phyloP scores from a whole-genome alignment of 345 rosid genomes.

The Pistacia atlantica region DNA sequence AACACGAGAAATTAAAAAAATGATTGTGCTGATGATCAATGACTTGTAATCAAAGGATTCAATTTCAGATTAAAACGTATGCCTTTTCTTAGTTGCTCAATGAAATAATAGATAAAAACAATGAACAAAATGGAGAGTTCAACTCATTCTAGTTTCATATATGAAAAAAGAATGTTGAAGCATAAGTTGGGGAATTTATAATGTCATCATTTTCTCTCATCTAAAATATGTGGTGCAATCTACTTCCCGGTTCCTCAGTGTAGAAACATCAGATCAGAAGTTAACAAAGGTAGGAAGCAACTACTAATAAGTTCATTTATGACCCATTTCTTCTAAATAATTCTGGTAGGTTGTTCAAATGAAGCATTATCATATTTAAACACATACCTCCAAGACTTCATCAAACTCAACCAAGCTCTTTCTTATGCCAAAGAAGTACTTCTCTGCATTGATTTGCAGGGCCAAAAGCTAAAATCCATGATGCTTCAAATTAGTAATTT shows the following conservation, averaged over 20 bases:
- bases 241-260: not conserved
- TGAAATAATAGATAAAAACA: constrained; percentile 2
- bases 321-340: not conserved
- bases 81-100: not conserved
- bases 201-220: not conserved
- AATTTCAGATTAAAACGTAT: not conserved
- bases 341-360: constrained; percentile 3
- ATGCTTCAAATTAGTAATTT: constrained; percentile 24
- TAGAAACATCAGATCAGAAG: not conserved
- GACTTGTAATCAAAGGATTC: not conserved
- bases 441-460: constrained; percentile 89
- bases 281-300: not conserved
- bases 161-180: not conserved
- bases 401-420: constrained; percentile 96
- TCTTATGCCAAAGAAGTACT: constrained; percentile 86
- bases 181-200: constrained; percentile 6
- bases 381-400: constrained; percentile 88
- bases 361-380: constrained; percentile 9
- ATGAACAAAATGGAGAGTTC: not conserved
- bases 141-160: not conserved
- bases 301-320: not conserved
- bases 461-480: constrained; percentile 65
- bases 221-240: not conserved
- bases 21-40: constrained; percentile 10
- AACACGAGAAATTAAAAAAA: constrained; percentile 10